Percentiles rank a stretch among this genome's conserved stretches.
Evolutionary conservation across 2,329 filamentous ascomycete species (phyloP).

Genomic region (Cordyceps sp.): DNA sequence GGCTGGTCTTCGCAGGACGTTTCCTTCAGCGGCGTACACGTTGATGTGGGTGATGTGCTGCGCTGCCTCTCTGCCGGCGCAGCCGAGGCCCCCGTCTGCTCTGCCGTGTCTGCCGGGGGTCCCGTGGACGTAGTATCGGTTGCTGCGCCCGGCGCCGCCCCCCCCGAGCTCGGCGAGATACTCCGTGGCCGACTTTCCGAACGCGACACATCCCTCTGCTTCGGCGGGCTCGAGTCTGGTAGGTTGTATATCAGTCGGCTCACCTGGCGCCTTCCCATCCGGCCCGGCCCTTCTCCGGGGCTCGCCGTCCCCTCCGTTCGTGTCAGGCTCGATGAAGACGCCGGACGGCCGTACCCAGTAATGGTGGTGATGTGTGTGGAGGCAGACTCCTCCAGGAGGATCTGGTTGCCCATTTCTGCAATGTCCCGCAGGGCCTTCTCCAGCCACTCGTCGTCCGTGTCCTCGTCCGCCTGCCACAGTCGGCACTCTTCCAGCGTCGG

Average conservation of each 20-base stretch:
- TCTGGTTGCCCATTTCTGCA: conserved; percentile 7
- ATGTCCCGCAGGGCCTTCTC: conserved; percentile 8
- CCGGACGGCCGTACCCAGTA: conserved; percentile 32
- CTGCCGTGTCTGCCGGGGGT: conserved; percentile 4
- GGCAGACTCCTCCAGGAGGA: conserved; percentile 19
- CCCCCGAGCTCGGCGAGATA: conserved; percentile 9
- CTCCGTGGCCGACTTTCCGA: conserved; percentile 9
- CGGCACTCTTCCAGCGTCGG: no score
- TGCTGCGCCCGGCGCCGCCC: conserved; percentile 6
- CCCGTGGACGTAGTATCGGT: conserved; percentile 14
- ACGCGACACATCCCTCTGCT: conserved; percentile 6
- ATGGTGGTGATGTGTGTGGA: conserved; percentile 46
- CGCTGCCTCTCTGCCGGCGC: neutral
- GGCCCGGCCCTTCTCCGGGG: no score
- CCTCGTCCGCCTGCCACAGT: neutral
- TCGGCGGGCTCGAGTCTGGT: conserved; percentile 5
- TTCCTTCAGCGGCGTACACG: conserved; percentile 4
- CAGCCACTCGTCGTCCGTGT: conserved; percentile 6
- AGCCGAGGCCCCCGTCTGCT: conserved; percentile 1
- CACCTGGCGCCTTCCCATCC: neutral
- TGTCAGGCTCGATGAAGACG: conserved; percentile 6
- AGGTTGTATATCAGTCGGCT: conserved; percentile 8
- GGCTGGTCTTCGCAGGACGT: neutral
- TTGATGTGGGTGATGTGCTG: conserved; percentile 12
- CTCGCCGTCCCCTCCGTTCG: neutral